Conservation (phyloP, 164 flowering plant species). For the Annona squamosa region DNA sequence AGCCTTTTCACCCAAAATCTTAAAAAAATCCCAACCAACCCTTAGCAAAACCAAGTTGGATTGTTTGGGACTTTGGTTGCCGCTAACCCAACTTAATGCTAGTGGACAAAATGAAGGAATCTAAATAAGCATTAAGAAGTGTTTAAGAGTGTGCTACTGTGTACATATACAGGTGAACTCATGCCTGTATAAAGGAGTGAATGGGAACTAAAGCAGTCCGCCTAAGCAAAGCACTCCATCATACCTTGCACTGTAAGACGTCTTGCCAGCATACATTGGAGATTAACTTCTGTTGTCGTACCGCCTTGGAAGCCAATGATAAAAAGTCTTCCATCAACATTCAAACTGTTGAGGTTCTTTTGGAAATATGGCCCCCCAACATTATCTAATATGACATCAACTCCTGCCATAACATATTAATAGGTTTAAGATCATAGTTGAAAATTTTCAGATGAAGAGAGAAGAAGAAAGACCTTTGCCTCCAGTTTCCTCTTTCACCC, state of each 20-base stretch:
- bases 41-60: too few relatives aligned
- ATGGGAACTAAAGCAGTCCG: too few relatives aligned
- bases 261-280: conserved; percentile 46
- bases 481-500: conserved; percentile 84
- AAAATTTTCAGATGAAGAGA: background rate
- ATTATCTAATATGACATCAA: conserved; percentile 84
- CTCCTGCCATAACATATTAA: conserved; percentile 40
- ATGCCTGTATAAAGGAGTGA: too few relatives aligned
- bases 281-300: conserved; percentile 45
- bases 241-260: conserved; percentile 93
- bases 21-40: too few relatives aligned
- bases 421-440: conserved; percentile 1
- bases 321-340: conserved; percentile 80
- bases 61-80: too few relatives aligned
- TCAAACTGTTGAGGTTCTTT: conserved; percentile 67
- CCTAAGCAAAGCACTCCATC: background rate
- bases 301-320: conserved; percentile 74
- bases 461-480: conserved; percentile 58
- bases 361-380: conserved; percentile 76
- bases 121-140: too few relatives aligned
- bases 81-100: too few relatives aligned
- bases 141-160: too few relatives aligned
- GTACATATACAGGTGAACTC: too few relatives aligned
- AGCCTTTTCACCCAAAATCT: too few relatives aligned
- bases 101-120: too few relatives aligned